phyloP scores from a whole-genome alignment of 495 filamentous ascomycete species.

The Podospora conica region DNA sequence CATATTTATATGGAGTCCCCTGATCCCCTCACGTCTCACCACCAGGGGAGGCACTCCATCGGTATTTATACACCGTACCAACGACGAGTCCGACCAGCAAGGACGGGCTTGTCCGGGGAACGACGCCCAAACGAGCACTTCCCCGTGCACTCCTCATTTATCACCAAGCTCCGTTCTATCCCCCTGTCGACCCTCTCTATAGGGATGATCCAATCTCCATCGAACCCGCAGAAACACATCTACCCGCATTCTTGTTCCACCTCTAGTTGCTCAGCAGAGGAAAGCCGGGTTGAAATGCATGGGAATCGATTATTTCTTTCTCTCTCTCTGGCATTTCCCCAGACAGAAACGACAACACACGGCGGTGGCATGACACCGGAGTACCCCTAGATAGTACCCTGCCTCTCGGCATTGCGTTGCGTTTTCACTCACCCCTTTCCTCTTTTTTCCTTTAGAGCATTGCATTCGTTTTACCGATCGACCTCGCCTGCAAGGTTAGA shows the following conservation, averaged over 20 bases:
- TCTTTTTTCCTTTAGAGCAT: constrained; percentile 2
- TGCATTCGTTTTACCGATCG: constrained; percentile 36
- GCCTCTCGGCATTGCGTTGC: neutral
- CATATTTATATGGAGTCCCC: neutral
- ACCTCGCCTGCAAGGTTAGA: constrained; percentile 39
- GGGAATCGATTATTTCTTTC: neutral
- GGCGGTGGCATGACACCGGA: neutral
- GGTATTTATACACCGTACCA: neutral
- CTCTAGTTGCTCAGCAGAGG: neutral
- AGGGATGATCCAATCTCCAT: neutral
- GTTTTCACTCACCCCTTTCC: constrained; percentile 3
- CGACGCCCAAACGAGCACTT: neutral
- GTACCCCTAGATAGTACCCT: neutral
- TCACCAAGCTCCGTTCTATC: neutral
- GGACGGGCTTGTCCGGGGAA: neutral
- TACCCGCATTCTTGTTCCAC: neutral
- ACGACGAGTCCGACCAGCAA: neutral
- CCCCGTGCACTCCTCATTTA: neutral
- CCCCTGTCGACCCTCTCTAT: neutral
- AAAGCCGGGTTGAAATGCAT: neutral
- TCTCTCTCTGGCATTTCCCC: neutral
- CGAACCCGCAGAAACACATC: neutral
- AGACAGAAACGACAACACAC: neutral
- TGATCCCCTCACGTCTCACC: neutral
- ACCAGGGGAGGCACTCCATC: neutral